Evolutionary conservation across 129 eudicot genomes (phyloP), one percentile per base, ranked within the genome.

Genomic region (Escallonia herrerae): DNA sequence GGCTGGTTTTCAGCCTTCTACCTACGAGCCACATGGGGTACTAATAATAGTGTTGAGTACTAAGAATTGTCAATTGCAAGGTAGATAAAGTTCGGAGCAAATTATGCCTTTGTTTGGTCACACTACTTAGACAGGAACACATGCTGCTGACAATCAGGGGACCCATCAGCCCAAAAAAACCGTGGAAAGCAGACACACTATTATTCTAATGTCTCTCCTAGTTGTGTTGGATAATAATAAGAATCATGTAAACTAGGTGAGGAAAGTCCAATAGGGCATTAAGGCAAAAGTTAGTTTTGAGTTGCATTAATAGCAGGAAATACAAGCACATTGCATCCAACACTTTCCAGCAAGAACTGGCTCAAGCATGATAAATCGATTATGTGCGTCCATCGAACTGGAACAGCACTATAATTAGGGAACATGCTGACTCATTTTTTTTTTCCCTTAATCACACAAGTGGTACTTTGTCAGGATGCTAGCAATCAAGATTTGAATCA

Each of bases 11-110:
- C 5, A n/a, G 14, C 14, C 58, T 40, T 59, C n/a, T 62, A 66
- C 65, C 68, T 43, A 60, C 62, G 50, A 71, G 80, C 60, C 69
- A 64, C 69, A 64, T 64, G 69, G 69, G 22, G 15, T 44, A 38
- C 56, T 38, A 2, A n/a, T 44, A 15, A 37, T 45, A 5, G 63
- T 46, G 45, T 69, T 33, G 37, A 38, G 54, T 70, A 39, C 52
- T 15, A 2, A 61, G 62, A 62, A 9, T 22, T 43, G 0, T 47
- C 40, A 40, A 15, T 8, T 45, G 15, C 38, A 54, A 41, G 48
- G n/a, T 40, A 42, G 43, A 40, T 5, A 68, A 58, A 47, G 40
- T 2, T 13, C 39, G 44, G 58, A 39, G 12, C 54, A 49, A 49
- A n/a, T 49, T 8, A 49, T 49, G 54, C 0, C 11, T 49, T 49